Conservation (phyloP, 75 land plant species). For the Sequoia sempervirens region DNA sequence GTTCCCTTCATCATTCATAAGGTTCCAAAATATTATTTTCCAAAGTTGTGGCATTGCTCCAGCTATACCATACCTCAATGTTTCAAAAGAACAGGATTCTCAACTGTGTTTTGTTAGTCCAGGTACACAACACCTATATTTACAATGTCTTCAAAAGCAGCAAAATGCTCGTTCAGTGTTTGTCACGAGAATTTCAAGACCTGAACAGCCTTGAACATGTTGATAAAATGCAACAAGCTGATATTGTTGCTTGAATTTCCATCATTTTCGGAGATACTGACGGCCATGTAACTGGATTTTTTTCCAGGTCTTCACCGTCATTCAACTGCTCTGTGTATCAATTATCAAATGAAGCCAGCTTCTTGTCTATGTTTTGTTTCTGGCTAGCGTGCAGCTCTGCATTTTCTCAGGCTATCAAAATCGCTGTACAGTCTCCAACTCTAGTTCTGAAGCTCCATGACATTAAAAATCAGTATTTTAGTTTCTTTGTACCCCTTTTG, state of each 20-base stretch:
- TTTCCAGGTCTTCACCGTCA: background rate
- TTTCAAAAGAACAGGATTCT: background rate
- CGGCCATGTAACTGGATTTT: background rate
- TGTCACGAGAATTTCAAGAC: background rate
- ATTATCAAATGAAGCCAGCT: background rate
- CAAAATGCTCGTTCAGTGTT: background rate
- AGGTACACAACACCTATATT: background rate
- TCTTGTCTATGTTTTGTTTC: background rate
- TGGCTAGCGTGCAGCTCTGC: background rate
- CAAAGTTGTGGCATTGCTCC: background rate
- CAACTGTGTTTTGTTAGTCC: background rate
- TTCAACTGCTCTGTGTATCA: background rate
- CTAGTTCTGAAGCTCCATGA: background rate
- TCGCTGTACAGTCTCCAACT: background rate
- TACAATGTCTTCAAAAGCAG: background rate
- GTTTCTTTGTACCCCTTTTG: background rate
- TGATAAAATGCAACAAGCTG: constrained; percentile 1
- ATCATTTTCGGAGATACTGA: background rate
- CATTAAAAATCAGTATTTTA: background rate
- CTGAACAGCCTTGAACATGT: no score
- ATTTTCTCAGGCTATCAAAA: background rate
- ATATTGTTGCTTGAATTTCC: background rate
- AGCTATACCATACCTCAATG: background rate
- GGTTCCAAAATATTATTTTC: background rate
- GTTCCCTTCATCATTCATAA: background rate